A percentile compares a stretch with the other conserved stretches of the same genome.
These are phyloP conservation scores for Friedmanniomyces simplex DNA, from an alignment of 495 filamentous ascomycete genomes.

Conservation along the genomic window DNA sequence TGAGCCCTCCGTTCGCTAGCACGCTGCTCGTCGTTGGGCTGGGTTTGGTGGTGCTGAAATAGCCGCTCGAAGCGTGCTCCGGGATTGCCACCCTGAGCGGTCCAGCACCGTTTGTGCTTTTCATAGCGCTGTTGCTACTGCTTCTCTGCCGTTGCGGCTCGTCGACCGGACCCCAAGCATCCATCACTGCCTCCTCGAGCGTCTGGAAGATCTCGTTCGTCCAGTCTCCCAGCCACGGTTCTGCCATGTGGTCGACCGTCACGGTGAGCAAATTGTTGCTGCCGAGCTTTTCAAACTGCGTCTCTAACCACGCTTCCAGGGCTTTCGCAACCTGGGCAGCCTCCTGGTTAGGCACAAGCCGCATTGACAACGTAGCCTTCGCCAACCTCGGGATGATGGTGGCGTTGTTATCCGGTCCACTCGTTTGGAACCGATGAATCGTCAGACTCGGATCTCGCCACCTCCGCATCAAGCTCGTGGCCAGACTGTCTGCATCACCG, in stretches of 20 bases:
- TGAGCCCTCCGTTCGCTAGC: slow-evolving; percentile 39
- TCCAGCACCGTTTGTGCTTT: not conserved
- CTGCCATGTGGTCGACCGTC: slow-evolving; percentile 80
- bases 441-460: slow-evolving; percentile 96
- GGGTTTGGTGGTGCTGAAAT: slow-evolving; percentile 16
- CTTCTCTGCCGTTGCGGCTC: slow-evolving; percentile 2
- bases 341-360: slow-evolving; percentile 86
- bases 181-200: slow-evolving; percentile 73
- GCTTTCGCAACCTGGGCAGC: slow-evolving; percentile 58
- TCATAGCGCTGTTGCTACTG: not conserved
- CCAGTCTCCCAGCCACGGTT: slow-evolving; percentile 91
- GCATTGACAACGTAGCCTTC: slow-evolving; percentile 74
- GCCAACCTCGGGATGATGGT: slow-evolving; percentile 82
- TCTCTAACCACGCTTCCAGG: slow-evolving; percentile 54
- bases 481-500: slow-evolving; percentile 55
- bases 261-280: slow-evolving; percentile 74
- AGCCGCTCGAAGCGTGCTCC: not conserved
- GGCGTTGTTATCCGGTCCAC: slow-evolving; percentile 63
- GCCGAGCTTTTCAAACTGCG: slow-evolving; percentile 61
- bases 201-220: slow-evolving; percentile 84
- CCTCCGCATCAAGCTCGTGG: slow-evolving; percentile 72
- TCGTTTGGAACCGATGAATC: slow-evolving; percentile 84
- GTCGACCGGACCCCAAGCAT: slow-evolving; percentile 59
- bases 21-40: slow-evolving; percentile 44
- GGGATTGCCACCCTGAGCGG: not conserved